These are phyloP conservation scores for Penicillium palitans DNA, from an alignment of 2,329 filamentous ascomycete species.

Conservation along the genomic window DNA sequence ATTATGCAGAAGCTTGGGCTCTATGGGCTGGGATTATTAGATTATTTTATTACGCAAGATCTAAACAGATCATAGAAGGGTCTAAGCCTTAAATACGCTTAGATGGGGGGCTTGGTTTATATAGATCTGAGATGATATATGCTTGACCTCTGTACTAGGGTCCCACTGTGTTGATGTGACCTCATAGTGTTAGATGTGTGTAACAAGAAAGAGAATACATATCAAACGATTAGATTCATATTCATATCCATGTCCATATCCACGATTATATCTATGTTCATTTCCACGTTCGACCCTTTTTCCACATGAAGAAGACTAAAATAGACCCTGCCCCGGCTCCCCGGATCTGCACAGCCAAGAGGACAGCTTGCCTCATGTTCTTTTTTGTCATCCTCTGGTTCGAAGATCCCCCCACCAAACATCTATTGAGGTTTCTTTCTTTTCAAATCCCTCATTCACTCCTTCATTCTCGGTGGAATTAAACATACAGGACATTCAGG, in stretches of 20 bases:
- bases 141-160: neutral
- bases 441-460: constrained; percentile 19
- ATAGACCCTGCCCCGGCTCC: neutral
- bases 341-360: constrained; percentile 15
- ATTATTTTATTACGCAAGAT: neutral
- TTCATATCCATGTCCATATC: neutral
- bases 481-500: neutral
- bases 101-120: neutral
- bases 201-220: neutral
- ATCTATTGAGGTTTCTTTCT: constrained; percentile 8
- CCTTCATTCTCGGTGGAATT: neutral
- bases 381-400: constrained; percentile 9
- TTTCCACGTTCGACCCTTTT: neutral
- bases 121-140: neutral
- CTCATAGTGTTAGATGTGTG: neutral
- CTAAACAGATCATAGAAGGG: neutral
- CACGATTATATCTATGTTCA: neutral
- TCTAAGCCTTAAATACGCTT: neutral
- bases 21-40: neutral
- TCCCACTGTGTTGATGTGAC: constrained; percentile 2
- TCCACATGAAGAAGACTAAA: neutral
- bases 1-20: neutral
- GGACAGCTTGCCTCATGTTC: constrained; percentile 15
- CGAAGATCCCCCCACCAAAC: constrained; percentile 4
- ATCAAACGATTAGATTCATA: neutral